These are phyloP conservation scores for Saccharum hybrid DNA, from an alignment of 202 grass and related monocot genomes.

Conservation along the genomic window DNA sequence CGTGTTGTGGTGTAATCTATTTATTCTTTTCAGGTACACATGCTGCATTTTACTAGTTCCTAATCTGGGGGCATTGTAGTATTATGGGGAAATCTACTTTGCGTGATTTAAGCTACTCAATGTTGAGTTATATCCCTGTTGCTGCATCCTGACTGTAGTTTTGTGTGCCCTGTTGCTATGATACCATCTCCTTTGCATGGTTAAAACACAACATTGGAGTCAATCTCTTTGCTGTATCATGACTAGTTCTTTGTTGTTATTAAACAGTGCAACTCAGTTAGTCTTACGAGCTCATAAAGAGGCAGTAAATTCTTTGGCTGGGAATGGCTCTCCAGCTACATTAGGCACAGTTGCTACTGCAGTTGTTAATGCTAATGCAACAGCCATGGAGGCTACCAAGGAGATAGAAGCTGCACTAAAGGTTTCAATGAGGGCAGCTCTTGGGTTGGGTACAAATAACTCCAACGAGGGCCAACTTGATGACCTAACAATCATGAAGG, in stretches of 20 bases:
- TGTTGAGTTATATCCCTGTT: conserved; percentile 32
- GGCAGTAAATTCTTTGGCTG: conserved; percentile 86
- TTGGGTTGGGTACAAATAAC: conserved; percentile 69
- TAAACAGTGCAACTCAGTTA: conserved; percentile 80
- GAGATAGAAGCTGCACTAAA: conserved; percentile 94
- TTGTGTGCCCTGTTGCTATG: not conserved
- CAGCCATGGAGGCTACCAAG: conserved; percentile 89
- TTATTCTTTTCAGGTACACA: conserved; percentile 21
- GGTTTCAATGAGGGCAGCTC: conserved; percentile 77
- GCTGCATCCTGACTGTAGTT: conserved; percentile 26
- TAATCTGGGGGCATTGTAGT: not conserved
- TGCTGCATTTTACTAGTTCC: not conserved
- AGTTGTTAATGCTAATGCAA: conserved; percentile 88
- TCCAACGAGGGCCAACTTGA: conserved; percentile 74
- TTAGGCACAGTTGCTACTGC: conserved; percentile 88
- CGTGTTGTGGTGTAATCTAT: conserved; percentile 4
- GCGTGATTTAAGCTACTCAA: conserved; percentile 7
- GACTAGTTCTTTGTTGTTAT: conserved; percentile 25
- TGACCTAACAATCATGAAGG: conserved; percentile 97
- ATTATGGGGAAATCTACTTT: conserved; percentile 6
- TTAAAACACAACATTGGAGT: conserved; percentile 18
- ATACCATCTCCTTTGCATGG: conserved; percentile 15
- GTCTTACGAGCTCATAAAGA: conserved; percentile 93
- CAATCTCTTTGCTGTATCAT: conserved; percentile 27
- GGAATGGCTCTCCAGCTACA: conserved; percentile 69